Base-by-base conservation (phyloP, 257 asterid genomes). In the Solanum phureja region DNA sequence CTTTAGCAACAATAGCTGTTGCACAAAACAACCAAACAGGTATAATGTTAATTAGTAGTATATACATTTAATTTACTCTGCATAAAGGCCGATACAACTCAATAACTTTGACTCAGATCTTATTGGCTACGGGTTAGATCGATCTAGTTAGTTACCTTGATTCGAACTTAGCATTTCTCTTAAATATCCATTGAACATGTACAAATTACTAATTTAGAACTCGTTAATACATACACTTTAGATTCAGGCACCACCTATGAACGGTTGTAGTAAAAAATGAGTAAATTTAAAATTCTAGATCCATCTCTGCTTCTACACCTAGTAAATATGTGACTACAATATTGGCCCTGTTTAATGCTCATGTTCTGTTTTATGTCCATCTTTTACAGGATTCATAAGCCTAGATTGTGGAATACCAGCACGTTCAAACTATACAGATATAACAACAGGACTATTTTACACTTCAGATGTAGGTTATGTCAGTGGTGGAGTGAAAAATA, bases 361-460 rank as follows among this genome's bases (percentile, higher is more conserved):
- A 44, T 14, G 38, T 44, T 34, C 7, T 83, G 29, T 64, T n/a
- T 64, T 11, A 13, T 37, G 62, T 56, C 7, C 58, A 7, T 83
- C 3, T 49, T 37, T 35, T 46, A 18, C 75, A 90, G 91, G 90
- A 19, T 90, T 90, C 90, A 81, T 88, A 49, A 90, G 91, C 86
- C 27, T 90, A 10, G 91, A 88, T 79, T 88, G 91, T 82, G 90
- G 91, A 35, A 31, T 83, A 35, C 71, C 85, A 23, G 83, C 69
- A 35, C 75, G 52, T 71, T 52, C 90, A 18, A 40, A 31, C 37
- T 89, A 89, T 37, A 87, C 85, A 2, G 90, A 89, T 46, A 40
- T 42, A 3, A 27, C 0, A 38, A 90, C 89, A 5, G 88, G 83
- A 7, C 64, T 90, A 86, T 0, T 6, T 9, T 88, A 90, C 82